A percentile compares a stretch with the other conserved stretches of the same genome.
Evolutionary conservation across 2,329 filamentous ascomycete genomes (phyloP).

Genomic region (Epichloe sp.): DNA sequence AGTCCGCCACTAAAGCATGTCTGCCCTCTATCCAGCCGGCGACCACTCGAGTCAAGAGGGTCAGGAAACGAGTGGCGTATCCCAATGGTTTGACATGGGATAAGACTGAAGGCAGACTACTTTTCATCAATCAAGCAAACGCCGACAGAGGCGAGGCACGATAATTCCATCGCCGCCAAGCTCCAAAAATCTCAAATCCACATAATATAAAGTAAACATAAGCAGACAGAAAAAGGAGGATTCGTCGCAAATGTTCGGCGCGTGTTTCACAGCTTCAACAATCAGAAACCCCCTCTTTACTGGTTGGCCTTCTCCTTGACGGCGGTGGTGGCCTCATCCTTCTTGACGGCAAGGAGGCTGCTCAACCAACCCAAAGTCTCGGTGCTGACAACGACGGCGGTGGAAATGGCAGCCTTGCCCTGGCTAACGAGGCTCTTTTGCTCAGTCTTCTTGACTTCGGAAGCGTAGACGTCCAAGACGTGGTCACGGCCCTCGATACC

Average conservation of each 20-base stretch:
- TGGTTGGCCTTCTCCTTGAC: conserved; percentile 38
- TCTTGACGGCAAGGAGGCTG: conserved; percentile 46
- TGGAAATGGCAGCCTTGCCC: conserved; percentile 57
- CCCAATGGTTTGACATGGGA: background rate
- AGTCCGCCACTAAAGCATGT: background rate
- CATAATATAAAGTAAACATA: background rate
- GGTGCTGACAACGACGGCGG: conserved; percentile 51
- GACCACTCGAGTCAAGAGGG: background rate
- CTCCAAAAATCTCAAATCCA: background rate
- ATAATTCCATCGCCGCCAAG: background rate
- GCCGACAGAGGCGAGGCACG: background rate
- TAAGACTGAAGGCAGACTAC: background rate
- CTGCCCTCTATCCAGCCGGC: background rate
- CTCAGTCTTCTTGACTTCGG: conserved; percentile 50
- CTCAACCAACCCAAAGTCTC: conserved; percentile 51
- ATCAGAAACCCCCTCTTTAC: conserved; percentile 14
- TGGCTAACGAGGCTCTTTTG: conserved; percentile 51
- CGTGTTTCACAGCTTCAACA: background rate
- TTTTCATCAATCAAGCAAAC: background rate
- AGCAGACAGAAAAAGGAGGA: too few relatives aligned
- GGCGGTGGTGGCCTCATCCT: conserved; percentile 44
- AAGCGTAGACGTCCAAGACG: conserved; percentile 40
- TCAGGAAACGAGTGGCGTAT: background rate
- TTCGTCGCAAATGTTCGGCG: background rate
- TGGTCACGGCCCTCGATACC: conserved; percentile 49